phyloP scores from a whole-genome alignment of 495 filamentous ascomycete genomes.

The Emericellopsis terricola region DNA sequence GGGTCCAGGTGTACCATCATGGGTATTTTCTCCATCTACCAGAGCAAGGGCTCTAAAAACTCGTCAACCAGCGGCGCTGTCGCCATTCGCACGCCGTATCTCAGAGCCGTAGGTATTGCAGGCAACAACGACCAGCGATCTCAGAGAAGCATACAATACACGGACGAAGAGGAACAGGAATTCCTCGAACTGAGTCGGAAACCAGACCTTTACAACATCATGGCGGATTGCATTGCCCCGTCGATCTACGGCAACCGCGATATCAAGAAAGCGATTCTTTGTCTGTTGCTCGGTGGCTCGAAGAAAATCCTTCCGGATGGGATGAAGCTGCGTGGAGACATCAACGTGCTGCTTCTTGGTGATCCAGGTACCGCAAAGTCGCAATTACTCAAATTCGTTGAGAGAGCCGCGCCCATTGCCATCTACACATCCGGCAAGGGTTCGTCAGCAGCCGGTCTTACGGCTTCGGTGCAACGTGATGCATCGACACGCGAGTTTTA shows the following conservation, averaged over 20 bases:
- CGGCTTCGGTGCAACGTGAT: constrained; percentile 92
- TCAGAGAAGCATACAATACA: constrained; percentile 72
- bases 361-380: constrained; percentile 98
- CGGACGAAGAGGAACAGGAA: constrained; percentile 93
- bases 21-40: constrained; percentile 97
- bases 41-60: constrained; percentile 71
- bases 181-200: constrained; percentile 84
- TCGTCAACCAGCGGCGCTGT: constrained; percentile 56
- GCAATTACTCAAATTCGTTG: constrained; percentile 91
- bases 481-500: constrained; percentile 89
- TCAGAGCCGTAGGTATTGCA: constrained; percentile 86
- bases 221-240: constrained; percentile 85
- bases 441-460: constrained; percentile 94
- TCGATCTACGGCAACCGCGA: constrained; percentile 94
- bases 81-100: constrained; percentile 87
- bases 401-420: constrained; percentile 89
- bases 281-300: constrained; percentile 82
- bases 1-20: constrained; percentile 89
- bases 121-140: constrained; percentile 79
- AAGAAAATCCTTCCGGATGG: constrained; percentile 98
- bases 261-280: constrained; percentile 98
- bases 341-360: constrained; percentile 93
- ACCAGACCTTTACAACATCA: constrained; percentile 78
- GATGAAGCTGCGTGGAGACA: constrained; percentile 96
- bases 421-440: constrained; percentile 99